Evolutionary conservation across 495 filamentous ascomycete genomes (phyloP).

Genomic region (Daldinia decipiens): DNA sequence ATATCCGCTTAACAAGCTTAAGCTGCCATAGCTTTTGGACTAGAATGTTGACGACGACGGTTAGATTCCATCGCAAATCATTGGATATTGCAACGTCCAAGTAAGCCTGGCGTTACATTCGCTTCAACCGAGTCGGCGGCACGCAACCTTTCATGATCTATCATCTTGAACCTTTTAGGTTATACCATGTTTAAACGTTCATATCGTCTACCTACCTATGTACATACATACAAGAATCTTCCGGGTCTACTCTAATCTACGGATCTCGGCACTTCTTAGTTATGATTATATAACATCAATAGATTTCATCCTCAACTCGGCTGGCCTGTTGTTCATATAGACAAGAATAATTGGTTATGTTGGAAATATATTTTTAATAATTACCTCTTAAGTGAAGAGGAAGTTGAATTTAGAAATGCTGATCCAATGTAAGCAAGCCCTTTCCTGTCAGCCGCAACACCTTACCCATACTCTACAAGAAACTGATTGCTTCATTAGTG

Average conservation of each 20-base stretch:
- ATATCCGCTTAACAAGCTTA: constrained; percentile 25
- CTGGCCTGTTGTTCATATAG: background rate
- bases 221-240: background rate
- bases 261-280: background rate
- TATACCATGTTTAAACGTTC: constrained; percentile 5
- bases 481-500: background rate
- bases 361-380: background rate
- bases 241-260: background rate
- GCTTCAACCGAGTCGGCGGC: constrained; percentile 32
- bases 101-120: constrained; percentile 35
- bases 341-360: background rate
- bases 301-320: background rate
- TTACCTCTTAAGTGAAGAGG: background rate
- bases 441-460: background rate
- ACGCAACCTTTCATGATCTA: constrained; percentile 27
- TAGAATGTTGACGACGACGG: constrained; percentile 6
- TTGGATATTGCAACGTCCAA: constrained; percentile 16
- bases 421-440: background rate
- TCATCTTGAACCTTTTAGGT: constrained; percentile 14
- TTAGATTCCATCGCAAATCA: constrained; percentile 2
- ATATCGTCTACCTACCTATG: constrained; percentile 3
- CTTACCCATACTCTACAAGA: background rate
- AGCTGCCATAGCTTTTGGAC: constrained; percentile 1
- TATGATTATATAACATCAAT: background rate
- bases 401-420: background rate